Base-by-base conservation (phyloP, 768 basidiomycete genomes). In the Stropharia rugosoannulata region DNA sequence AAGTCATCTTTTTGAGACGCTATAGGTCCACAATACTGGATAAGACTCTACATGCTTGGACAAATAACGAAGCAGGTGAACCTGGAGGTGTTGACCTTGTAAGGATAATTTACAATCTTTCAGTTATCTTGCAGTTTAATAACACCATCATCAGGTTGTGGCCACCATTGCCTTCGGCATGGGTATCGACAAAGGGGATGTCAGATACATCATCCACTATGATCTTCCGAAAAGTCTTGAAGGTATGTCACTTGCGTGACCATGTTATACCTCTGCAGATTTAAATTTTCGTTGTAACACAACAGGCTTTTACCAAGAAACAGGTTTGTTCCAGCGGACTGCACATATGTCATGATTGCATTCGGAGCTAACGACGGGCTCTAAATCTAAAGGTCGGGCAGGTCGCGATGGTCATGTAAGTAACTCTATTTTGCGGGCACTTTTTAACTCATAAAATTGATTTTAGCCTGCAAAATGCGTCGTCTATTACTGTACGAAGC, bases 161-260 rank as follows among this genome's bases (percentile, higher is more conserved):
- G 89, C 89, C 9, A 90, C 90, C 0, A 82, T 93, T 48, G 91
- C 91, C 4, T 94, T 93, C 61, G 92, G 92, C 2, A 84, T 93
- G 73, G 91, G 91, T 1, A 93, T 94, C 43, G 90, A 94, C 66
- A 93, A 93, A 71, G 74, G 81, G 16, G 86, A 91, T 58, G 89
- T 90, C 50, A 79, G 88, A 37, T 93, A 90, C 62, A 82, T 92
- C 41, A 84, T 93, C 40, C 91, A 93, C 63, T 92, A 82, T 58
- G 90, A 93, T 67, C 68, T 93, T 15, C 89, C 90, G 0, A 90
- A 89, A 65, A 91, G 89, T 54, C 83, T 93, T 55, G 91, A 93
- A 80, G 89, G 90, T 86, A 37, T 58, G 69, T 57, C 15, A 36
- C 8, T 43, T 22, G 36, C 56, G 19, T 25, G 53, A 10, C 15